These are phyloP conservation scores for Cnidoscolus chayamansa DNA, from an alignment of 441 rosid genomes.

Conservation along the genomic window DNA sequence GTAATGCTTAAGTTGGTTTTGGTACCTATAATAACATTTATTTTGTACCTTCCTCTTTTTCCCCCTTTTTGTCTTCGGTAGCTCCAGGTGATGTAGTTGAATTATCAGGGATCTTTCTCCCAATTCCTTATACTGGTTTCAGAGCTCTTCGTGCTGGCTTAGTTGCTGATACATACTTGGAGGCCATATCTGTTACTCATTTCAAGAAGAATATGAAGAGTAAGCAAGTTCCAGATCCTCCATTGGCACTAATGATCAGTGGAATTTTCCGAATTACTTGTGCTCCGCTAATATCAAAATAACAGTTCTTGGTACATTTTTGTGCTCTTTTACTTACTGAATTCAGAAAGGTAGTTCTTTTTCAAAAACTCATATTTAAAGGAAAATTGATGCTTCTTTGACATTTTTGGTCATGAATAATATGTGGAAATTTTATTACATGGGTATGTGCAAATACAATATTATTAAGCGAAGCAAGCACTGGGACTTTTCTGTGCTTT, in stretches of 20 bases:
- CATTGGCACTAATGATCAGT: not conserved
- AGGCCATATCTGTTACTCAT: conserved; percentile 86
- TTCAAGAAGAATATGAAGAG: conserved; percentile 99
- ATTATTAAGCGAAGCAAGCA: too few relatives aligned
- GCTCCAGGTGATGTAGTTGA: conserved; percentile 98
- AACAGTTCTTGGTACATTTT: not conserved
- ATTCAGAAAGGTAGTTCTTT: not conserved
- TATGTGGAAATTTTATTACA: not conserved
- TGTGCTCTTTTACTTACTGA: not conserved
- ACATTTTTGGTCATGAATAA: not conserved
- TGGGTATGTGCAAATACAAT: not conserved
- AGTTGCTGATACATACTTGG: conserved; percentile 95
- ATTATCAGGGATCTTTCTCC: conserved; percentile 95
- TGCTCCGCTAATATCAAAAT: not conserved
- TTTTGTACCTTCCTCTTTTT: not conserved
- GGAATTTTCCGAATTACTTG: conserved; percentile 9
- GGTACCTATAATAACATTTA: not conserved
- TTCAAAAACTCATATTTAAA: not conserved
- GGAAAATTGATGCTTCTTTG: not conserved
- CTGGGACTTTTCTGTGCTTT: too few relatives aligned
- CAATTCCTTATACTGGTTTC: conserved; percentile 92
- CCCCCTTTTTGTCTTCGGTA: conserved; percentile 40
- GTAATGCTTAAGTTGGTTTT: not conserved
- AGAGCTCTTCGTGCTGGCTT: conserved; percentile 97
- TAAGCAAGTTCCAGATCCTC: conserved; percentile 39